Base-by-base conservation (phyloP, 1,284 basidiomycete species). In the Cutaneotrichosporon sp. region DNA sequence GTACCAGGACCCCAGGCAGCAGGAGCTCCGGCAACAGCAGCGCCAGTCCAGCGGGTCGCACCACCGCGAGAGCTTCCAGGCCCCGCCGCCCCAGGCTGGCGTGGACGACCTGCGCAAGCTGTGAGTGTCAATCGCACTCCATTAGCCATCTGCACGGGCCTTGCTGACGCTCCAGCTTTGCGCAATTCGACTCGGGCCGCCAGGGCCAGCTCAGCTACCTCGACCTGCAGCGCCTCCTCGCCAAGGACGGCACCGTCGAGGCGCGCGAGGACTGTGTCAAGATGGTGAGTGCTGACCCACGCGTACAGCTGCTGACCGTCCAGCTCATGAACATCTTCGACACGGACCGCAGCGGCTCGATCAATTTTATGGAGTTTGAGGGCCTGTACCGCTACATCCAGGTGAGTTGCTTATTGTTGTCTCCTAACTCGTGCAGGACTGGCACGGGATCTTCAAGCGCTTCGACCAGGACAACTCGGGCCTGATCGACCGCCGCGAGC, bases 371-470 rank as follows among this genome's bases (percentile, higher is more conserved):
- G 64, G 79, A 80, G 64, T 80, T 80, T 63, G 79, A 80, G 62
- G 79, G 79, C n/a, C 62, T 80, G 54, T 80, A 77, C 55, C 65
- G 76, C 25, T 80, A 80, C 64, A 80, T 80, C 67, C 75, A 78
- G 68, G 77, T 74, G 60, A 55, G 74, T 62, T 47, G 7, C 13
- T 16, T 8, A 4, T 1, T 38, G n/a, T 9, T 42, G 16, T 9
- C 24, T 27, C 2, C 51, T 24, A n/a, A 29, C 57, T 65, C 64
- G 20, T 8, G 8, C 60, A 79, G 74, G 79, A 80, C 69, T 80
- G 79, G 79, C 76, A 80, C 69, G 74, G 68, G 49, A 80, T 80
- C 60, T 80, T 80, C 69, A 72, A 70, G 31, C 76, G 78, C 22
- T 80, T 80, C 67, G 79, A 80, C 67, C 67, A 72, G 9, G 79